phyloP scores from a whole-genome alignment of 129 eudicot species.

The Escallonia herrerae region DNA sequence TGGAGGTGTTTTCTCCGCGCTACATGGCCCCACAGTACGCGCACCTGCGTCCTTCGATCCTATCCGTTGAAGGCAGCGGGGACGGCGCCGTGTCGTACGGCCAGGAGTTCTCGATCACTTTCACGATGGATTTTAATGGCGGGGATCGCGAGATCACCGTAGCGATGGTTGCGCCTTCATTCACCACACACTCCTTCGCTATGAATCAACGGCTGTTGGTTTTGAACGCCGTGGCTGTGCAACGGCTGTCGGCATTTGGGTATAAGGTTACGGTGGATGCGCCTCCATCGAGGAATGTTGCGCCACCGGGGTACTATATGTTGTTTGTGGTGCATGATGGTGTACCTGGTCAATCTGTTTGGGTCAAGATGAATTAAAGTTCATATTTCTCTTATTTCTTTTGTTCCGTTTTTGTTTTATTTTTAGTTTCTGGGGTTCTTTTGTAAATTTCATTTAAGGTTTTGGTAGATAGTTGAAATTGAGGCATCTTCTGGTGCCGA shows the following conservation, averaged over 20 bases:
- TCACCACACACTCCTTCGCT: conserved; percentile 76
- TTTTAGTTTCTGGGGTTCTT: too few species aligned
- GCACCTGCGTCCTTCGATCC: conserved; percentile 43
- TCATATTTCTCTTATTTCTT: neutral
- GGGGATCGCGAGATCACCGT: conserved; percentile 30
- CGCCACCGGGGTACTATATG: conserved; percentile 95
- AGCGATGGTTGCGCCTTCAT: conserved; percentile 65
- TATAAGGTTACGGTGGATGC: conserved; percentile 52
- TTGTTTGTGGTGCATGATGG: conserved; percentile 75
- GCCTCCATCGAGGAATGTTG: conserved; percentile 49
- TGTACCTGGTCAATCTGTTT: conserved; percentile 55
- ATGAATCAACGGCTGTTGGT: conserved; percentile 76
- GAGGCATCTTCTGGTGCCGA: too few species aligned
- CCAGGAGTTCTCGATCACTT: conserved; percentile 37
- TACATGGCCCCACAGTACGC: conserved; percentile 35
- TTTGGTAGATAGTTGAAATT: too few species aligned
- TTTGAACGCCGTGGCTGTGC: conserved; percentile 22
- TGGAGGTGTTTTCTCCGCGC: conserved; percentile 67
- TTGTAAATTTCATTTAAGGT: too few species aligned
- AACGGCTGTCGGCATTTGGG: conserved; percentile 25
- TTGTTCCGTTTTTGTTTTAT: neutral
- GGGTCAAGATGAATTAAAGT: conserved; percentile 45
- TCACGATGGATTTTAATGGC: conserved; percentile 19
- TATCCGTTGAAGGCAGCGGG: conserved; percentile 24
- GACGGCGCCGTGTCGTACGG: conserved; percentile 39